Conservation (phyloP, 208 protist genomes). For the Naegleria fowleri region DNA sequence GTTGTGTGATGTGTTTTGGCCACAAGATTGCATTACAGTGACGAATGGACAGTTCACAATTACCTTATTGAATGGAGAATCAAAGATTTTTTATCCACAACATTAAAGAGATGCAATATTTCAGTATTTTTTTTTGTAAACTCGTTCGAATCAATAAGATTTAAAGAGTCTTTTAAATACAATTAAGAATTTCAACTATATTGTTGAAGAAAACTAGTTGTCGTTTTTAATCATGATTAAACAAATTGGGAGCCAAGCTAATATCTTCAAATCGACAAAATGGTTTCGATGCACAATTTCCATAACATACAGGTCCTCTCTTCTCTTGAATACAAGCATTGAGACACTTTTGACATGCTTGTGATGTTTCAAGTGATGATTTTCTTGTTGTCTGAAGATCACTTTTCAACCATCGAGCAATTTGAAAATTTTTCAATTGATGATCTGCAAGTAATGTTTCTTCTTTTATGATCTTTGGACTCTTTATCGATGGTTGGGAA, state of each 20-base stretch:
- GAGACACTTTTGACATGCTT: neutral
- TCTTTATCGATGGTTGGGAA: no score
- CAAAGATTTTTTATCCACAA: constrained; percentile 45
- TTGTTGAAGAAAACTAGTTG: no score
- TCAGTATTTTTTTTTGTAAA: neutral
- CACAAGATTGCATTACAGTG: constrained; percentile 43
- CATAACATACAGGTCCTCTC: neutral
- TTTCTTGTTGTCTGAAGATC: no score
- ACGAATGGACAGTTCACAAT: constrained; percentile 30
- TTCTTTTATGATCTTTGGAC: no score
- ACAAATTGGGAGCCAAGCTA: neutral
- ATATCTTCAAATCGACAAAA: neutral
- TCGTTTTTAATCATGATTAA: neutral
- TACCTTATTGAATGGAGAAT: constrained; percentile 40
- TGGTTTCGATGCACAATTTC: neutral
- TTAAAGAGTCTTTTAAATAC: no score
- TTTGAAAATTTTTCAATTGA: no score
- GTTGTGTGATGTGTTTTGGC: constrained; percentile 48
- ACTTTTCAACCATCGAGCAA: no score
- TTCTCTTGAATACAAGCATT: neutral
- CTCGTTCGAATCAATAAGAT: no score
- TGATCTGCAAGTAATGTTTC: no score
- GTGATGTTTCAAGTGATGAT: no score
- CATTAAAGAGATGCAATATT: neutral
- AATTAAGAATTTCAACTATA: no score